phyloP scores from a whole-genome alignment of 768 basidiomycete species.

The Russula dissimulans region DNA sequence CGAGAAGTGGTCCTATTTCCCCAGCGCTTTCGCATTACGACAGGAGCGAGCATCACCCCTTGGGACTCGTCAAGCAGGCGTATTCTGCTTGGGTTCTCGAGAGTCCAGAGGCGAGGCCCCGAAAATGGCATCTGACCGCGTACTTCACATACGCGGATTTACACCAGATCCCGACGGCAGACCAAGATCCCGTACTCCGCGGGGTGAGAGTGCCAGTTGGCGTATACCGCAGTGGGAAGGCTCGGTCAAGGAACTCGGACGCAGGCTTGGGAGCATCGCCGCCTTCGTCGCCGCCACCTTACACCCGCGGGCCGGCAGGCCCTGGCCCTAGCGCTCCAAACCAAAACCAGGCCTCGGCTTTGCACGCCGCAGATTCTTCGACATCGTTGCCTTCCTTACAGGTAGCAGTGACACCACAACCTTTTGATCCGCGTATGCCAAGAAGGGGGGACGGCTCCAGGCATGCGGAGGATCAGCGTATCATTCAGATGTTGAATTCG shows the following conservation, averaged over 20 bases:
- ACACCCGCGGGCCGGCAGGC: slow-evolving; percentile 20
- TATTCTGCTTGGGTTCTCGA: slow-evolving; percentile 55
- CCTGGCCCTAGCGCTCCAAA: slow-evolving; percentile 6
- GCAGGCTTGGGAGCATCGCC: slow-evolving; percentile 22
- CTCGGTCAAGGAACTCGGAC: slow-evolving; percentile 30
- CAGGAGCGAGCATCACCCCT: slow-evolving; percentile 41
- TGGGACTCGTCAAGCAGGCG: slow-evolving; percentile 60
- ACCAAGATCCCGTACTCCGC: slow-evolving; percentile 30
- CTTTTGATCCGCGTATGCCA: slow-evolving; percentile 23
- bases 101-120: slow-evolving; percentile 36
- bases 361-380: slow-evolving; percentile 18
- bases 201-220: slow-evolving; percentile 31
- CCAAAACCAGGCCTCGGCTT: slow-evolving; percentile 13
- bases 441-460: slow-evolving; percentile 29
- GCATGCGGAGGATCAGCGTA: slow-evolving; percentile 48
- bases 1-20: slow-evolving; percentile 39
- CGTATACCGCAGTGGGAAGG: slow-evolving; percentile 35
- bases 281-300: slow-evolving; percentile 22
- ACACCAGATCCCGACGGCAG: slow-evolving; percentile 30
- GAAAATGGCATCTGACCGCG: slow-evolving; percentile 58
- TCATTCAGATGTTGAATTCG: slow-evolving; percentile 51
- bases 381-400: slow-evolving; percentile 36
- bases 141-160: slow-evolving; percentile 36
- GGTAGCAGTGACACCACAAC: slow-evolving; percentile 28
- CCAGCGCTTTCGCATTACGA: slow-evolving; percentile 52